Evolutionary conservation across 1,139 yeast species (phyloP).

Genomic region (Kodamaea plutei): DNA sequence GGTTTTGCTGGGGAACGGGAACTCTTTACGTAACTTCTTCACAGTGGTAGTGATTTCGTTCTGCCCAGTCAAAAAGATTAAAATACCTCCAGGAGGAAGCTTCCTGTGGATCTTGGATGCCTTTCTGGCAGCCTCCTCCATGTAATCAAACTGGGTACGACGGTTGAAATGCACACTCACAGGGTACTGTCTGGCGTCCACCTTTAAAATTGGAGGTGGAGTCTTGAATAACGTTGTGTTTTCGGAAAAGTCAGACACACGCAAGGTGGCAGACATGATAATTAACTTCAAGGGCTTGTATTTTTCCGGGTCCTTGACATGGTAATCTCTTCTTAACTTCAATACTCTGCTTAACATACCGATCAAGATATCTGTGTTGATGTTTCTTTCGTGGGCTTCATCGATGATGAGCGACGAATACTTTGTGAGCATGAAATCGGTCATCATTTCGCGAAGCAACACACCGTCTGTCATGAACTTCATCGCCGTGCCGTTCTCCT

Average conservation of each 20-base stretch:
- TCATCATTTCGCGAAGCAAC: conserved; percentile 83
- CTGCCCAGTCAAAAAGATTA: conserved; percentile 91
- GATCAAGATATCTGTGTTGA: conserved; percentile 90
- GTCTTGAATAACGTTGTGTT: conserved; percentile 62
- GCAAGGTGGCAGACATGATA: conserved; percentile 92
- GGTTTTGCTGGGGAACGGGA: conserved; percentile 48
- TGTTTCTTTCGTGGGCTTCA: conserved; percentile 96
- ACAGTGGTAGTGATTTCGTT: conserved; percentile 82
- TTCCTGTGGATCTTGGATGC: conserved; percentile 80
- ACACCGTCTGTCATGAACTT: conserved; percentile 99
- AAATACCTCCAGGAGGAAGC: conserved; percentile 91
- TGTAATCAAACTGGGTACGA: conserved; percentile 70
- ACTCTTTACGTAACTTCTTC: conserved; percentile 60
- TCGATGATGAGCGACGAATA: conserved; percentile 88
- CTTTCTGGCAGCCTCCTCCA: conserved; percentile 83
- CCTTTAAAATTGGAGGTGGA: conserved; percentile 86
- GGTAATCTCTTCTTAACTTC: conserved; percentile 61
- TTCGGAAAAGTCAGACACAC: conserved; percentile 91
- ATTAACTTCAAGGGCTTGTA: conserved; percentile 62
- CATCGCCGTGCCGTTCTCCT: conserved; percentile 58
- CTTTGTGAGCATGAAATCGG: conserved; percentile 72
- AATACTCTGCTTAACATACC: conserved; percentile 93
- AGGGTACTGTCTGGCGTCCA: conserved; percentile 94
- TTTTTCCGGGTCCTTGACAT: conserved; percentile 41
- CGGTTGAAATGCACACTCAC: conserved; percentile 89